Evolutionary conservation across 1,284 basidiomycete genomes (phyloP).

Genomic region (Rhodotorula sp.): DNA sequence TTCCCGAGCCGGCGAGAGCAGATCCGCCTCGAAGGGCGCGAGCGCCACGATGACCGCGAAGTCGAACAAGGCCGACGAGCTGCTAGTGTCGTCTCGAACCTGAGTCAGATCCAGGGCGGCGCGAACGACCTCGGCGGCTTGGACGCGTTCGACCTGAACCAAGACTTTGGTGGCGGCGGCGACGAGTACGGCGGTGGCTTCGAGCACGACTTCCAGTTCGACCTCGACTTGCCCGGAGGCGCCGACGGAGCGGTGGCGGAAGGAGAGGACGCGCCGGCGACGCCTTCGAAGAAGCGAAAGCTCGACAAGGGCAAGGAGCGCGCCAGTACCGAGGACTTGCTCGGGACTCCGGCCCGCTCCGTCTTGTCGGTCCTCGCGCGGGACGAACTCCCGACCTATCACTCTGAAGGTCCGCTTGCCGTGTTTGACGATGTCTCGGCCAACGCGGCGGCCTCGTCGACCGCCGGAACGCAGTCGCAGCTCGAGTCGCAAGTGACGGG

Average conservation of each 20-base stretch:
- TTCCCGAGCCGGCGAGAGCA: conserved; percentile 36
- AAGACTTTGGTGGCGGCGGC: conserved; percentile 29
- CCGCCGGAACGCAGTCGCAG: conserved; percentile 7
- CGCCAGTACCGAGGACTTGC: not conserved
- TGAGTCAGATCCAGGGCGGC: conserved; percentile 8
- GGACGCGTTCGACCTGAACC: conserved; percentile 24
- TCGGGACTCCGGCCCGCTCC: conserved; percentile 15
- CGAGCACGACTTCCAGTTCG: conserved; percentile 24
- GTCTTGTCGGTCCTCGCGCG: conserved; percentile 11
- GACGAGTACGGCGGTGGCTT: conserved; percentile 21
- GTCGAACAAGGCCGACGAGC: conserved; percentile 31
- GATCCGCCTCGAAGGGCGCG: conserved; percentile 28
- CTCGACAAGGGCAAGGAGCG: conserved; percentile 14
- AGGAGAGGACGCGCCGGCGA: conserved; percentile 4
- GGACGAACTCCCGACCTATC: conserved; percentile 17
- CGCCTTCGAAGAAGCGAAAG: conserved; percentile 26
- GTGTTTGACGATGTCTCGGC: conserved; percentile 33
- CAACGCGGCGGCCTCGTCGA: not conserved
- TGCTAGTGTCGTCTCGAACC: conserved; percentile 23
- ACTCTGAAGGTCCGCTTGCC: conserved; percentile 36
- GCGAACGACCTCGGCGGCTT: not conserved
- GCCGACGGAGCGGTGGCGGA: not conserved
- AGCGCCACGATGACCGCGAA: conserved; percentile 11
- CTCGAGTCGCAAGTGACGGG: conserved; percentile 8
- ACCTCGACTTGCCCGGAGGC: conserved; percentile 23